Base-by-base conservation (phyloP, 1,284 basidiomycete genomes). In the Boletus holoroseus region DNA sequence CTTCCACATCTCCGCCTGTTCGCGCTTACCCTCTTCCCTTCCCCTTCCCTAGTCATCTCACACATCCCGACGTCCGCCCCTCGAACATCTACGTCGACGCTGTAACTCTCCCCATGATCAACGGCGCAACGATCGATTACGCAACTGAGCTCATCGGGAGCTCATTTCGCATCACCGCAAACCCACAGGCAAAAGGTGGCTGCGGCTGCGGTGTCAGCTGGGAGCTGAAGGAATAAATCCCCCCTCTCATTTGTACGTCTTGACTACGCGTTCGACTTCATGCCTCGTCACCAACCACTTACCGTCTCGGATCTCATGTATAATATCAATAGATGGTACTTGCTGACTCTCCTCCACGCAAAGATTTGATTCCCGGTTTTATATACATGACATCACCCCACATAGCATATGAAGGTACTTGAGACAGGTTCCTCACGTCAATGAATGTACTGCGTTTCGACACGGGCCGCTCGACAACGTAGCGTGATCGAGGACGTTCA, bases 191-290 rank as follows among this genome's bases (percentile, higher is more conserved):
- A 0, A 87, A 90, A 57, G 89, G 89, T 0, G 91, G 91, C 0
- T 94, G 92, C 57, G 92, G 92, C 2, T 95, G 92, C 62, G 91
- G 92, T 24, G 83, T 94, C 40, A 94, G 91, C 67, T 93, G 89
- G 90, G 91, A 93, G 62, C 73, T 91, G 44, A 90, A 88, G 22
- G 46, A 47, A 31, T 49, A 13, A 49, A 16, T 16, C 3, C 15
- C 15, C 13, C 12, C n/a, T 16, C 13, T 6, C 22, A 32, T 26
- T 16, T 46, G 43, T 16, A 31, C 7, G 45, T 46, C 20, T 46
- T 16, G 18, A 30, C 12, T 11, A 28, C 24, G 44, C 18, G 5
- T 12, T 26, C 36, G 7, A 41, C 7, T 12, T 15, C 20, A 24
- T 8, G 5, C 9, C n/a, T 16, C 12, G 18, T 22, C 40, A 18